These are phyloP conservation scores for Pleurotus djamor DNA, from an alignment of 768 basidiomycete species.

Conservation along the genomic window DNA sequence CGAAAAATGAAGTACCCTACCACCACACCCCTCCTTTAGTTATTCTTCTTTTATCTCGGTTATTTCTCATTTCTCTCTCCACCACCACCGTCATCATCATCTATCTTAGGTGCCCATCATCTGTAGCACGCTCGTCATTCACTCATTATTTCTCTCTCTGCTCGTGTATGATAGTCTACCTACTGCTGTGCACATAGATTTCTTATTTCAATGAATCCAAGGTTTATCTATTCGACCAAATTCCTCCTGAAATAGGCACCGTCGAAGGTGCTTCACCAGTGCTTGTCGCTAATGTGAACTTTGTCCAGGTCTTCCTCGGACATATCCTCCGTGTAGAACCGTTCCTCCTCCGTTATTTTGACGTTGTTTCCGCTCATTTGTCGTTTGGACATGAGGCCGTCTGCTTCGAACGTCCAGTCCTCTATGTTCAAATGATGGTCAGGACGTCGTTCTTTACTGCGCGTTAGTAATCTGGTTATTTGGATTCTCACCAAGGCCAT, in stretches of 20 bases:
- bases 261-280: slow-evolving; percentile 19
- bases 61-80: background rate
- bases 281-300: slow-evolving; percentile 30
- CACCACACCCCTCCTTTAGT: background rate
- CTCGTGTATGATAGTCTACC: background rate
- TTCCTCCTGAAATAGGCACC: too few relatives aligned
- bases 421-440: slow-evolving; percentile 13
- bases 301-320: slow-evolving; percentile 24
- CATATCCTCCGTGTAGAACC: slow-evolving; percentile 51
- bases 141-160: background rate
- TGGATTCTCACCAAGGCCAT: slow-evolving; percentile 32
- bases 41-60: background rate
- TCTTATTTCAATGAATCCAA: background rate
- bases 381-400: slow-evolving; percentile 53
- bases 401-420: slow-evolving; percentile 54
- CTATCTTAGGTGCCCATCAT: background rate
- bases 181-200: background rate
- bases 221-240: background rate
- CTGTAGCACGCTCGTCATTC: background rate
- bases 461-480: too few relatives aligned
- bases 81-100: background rate
- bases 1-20: background rate
- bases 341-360: slow-evolving; percentile 37
- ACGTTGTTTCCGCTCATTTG: slow-evolving; percentile 51
- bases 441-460: background rate